phyloP scores from a whole-genome alignment of 1,139 yeast genomes.

The Taphrina flavorubra region DNA sequence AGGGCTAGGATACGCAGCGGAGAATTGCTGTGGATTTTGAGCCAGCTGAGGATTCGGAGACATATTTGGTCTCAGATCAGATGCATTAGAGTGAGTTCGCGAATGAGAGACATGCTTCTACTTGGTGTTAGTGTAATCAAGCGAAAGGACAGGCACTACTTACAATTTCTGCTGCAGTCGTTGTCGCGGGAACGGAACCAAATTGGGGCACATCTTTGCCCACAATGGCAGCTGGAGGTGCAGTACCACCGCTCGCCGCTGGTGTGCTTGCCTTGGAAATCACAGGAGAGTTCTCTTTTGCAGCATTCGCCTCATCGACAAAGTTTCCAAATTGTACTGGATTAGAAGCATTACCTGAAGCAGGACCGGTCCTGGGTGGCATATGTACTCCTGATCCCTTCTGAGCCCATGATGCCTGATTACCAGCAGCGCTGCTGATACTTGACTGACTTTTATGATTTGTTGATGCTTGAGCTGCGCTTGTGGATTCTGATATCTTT shows the following conservation, averaged over 20 bases:
- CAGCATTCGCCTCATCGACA: slow-evolving; percentile 14
- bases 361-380: slow-evolving; percentile 28
- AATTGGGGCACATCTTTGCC: slow-evolving; percentile 35
- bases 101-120: slow-evolving; percentile 28
- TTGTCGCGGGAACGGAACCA: slow-evolving; percentile 27
- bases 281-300: slow-evolving; percentile 15
- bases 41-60: slow-evolving; percentile 18
- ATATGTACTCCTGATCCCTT: slow-evolving; percentile 30
- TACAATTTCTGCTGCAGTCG: slow-evolving; percentile 8
- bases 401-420: slow-evolving; percentile 20
- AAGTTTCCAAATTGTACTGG: slow-evolving; percentile 35
- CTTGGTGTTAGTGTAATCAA: background rate
- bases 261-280: slow-evolving; percentile 10
- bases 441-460: slow-evolving; percentile 20
- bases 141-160: background rate
- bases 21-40: slow-evolving; percentile 3
- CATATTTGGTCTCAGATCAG: slow-evolving; percentile 28
- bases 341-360: slow-evolving; percentile 4
- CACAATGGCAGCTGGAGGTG: slow-evolving; percentile 28
- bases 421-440: slow-evolving; percentile 11
- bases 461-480: background rate
- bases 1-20: background rate
- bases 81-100: slow-evolving; percentile 26
- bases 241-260: slow-evolving; percentile 34
- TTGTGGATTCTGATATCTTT: background rate